These are phyloP conservation scores for Arachis hypogaea DNA, from an alignment of 306 rosid species.

Conservation along the genomic window DNA sequence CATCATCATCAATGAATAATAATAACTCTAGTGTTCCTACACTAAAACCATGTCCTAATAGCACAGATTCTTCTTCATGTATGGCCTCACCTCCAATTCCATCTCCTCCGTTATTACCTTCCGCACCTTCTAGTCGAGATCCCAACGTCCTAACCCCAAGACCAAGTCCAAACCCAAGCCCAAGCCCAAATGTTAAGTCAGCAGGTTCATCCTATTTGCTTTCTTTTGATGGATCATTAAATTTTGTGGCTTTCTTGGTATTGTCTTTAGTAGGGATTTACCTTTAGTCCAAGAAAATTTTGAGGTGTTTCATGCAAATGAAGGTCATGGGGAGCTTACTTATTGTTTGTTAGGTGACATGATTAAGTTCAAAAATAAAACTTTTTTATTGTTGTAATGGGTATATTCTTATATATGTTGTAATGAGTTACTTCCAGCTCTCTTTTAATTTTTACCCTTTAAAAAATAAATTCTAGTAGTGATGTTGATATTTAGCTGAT, in stretches of 20 bases:
- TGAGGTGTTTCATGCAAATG: background rate
- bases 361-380: background rate
- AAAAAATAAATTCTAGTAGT: background rate
- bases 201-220: slow-evolving; percentile 37
- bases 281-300: slow-evolving; percentile 22
- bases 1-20: background rate
- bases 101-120: background rate
- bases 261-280: background rate
- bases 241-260: background rate
- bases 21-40: slow-evolving; percentile 28
- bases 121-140: background rate
- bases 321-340: background rate
- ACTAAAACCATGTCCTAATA: slow-evolving; percentile 29
- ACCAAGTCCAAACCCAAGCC: slow-evolving; percentile 23
- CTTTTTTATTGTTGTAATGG: background rate
- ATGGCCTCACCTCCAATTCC: slow-evolving; percentile 36
- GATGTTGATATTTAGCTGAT: background rate
- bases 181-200: slow-evolving; percentile 30
- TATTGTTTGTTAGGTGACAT: background rate
- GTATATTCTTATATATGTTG: background rate
- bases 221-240: slow-evolving; percentile 7
- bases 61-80: slow-evolving; percentile 34
- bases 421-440: background rate
- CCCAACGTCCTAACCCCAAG: slow-evolving; percentile 19
- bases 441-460: too few relatives aligned